Conservation (phyloP, 2,329 filamentous ascomycete species). For the Arthrobotrys musiformis region DNA sequence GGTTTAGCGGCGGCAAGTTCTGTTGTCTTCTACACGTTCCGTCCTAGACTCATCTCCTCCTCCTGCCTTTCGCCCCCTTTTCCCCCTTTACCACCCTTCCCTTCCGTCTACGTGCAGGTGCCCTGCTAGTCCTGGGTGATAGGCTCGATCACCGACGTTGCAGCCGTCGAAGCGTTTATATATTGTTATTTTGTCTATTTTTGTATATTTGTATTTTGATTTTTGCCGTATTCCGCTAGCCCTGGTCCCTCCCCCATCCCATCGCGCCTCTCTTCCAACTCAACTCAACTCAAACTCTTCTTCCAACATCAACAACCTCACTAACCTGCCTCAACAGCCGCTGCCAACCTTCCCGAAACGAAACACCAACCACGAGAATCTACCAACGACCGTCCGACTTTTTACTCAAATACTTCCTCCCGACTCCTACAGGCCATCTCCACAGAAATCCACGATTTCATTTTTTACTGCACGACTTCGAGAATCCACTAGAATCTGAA, state of each 20-base stretch:
- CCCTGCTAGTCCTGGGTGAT: neutral
- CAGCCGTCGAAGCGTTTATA: constrained; percentile 41
- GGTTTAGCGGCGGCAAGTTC: constrained; percentile 16
- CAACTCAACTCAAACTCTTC: constrained; percentile 26
- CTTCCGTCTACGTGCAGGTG: constrained; percentile 4
- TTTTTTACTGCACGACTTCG: constrained; percentile 22
- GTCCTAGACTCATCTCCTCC: neutral
- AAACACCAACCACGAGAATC: constrained; percentile 38
- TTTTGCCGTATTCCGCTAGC: constrained; percentile 30
- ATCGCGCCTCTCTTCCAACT: constrained; percentile 14
- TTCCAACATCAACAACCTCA: constrained; percentile 53
- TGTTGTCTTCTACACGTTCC: constrained; percentile 34
- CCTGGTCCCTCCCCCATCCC: constrained; percentile 17
- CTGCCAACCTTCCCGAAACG: constrained; percentile 46
- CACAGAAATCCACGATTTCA: neutral
- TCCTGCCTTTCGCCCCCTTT: constrained; percentile 15
- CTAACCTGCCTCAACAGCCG: constrained; percentile 43
- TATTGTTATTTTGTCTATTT: constrained; percentile 33
- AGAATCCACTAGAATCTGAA: constrained; percentile 9
- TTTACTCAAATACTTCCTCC: constrained; percentile 24
- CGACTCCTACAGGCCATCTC: neutral
- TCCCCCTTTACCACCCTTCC: constrained; percentile 6
- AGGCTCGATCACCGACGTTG: constrained; percentile 22
- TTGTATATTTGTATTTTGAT: constrained; percentile 31
- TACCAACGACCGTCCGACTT: constrained; percentile 25